Conservation (phyloP, 2,329 filamentous ascomycete genomes). For the Claviceps sp. region DNA sequence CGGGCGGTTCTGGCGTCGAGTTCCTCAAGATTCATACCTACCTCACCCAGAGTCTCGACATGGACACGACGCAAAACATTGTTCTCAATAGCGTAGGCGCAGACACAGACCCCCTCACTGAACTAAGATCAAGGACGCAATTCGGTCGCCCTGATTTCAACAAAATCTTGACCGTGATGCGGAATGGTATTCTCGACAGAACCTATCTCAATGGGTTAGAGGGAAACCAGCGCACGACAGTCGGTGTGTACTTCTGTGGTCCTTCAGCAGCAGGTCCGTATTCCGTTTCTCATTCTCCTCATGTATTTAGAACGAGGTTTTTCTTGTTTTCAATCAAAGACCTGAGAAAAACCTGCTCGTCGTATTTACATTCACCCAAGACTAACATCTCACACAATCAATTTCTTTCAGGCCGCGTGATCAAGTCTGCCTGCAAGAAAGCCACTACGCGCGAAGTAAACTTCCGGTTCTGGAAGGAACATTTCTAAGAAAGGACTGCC, state of each 20-base stretch:
- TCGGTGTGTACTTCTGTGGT: constrained; percentile 97
- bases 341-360: no score
- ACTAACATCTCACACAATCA: neutral
- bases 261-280: constrained; percentile 52
- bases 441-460: constrained; percentile 66
- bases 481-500: constrained; percentile 39
- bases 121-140: constrained; percentile 79
- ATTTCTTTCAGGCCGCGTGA: constrained; percentile 56
- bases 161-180: constrained; percentile 69
- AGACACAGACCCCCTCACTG: constrained; percentile 79
- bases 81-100: constrained; percentile 89
- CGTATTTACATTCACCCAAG: no score
- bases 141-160: constrained; percentile 88
- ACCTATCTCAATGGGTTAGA: constrained; percentile 77
- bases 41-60: constrained; percentile 83
- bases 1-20: constrained; percentile 56
- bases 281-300: no score
- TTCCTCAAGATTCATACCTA: constrained; percentile 98
- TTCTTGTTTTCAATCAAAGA: neutral
- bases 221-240: constrained; percentile 62
- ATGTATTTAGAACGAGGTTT: no score
- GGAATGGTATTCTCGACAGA: constrained; percentile 72
- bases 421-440: constrained; percentile 65
- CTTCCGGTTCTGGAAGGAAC: constrained; percentile 99
- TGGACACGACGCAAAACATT: constrained; percentile 90